Evolutionary conservation across 768 basidiomycete species (phyloP), one percentile per base, ranked within the genome.

Genomic region (Ramaria sp.): DNA sequence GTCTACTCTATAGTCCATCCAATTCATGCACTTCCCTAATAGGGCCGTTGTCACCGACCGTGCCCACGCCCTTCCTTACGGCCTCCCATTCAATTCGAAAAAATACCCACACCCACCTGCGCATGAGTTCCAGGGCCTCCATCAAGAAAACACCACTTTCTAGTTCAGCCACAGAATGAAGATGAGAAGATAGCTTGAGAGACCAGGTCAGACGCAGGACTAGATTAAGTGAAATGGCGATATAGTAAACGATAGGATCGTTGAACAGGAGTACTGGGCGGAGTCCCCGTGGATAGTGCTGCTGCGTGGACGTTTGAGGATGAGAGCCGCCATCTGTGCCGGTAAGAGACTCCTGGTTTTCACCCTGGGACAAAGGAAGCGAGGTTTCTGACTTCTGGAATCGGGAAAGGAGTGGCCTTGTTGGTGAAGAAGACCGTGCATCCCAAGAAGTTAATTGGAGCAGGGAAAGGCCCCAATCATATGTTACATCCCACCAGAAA

Each of bases 61-160:
- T 57, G n/a, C 58, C 64, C 19, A 59, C 63, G 37, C 71, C 69
- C 64, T 73, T 75, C 70, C 81, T 90, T 51, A 91, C 81, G 9
- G 84, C 78, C 71, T 98, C 95, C 96, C 95, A 99, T 71, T 99
- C 96, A 42, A 98, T 82, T 38, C 96, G 82, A 60, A 98, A 70
- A 70, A 96, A 98, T 27, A 96, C 92, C 96, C 96, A 99, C 74
- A 97, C 79, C 96, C 96, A 99, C 63, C 96, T 72, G 61, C 96
- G 76, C 37, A 91, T 66, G 31, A 99, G 71, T 71, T 98, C 96
- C 33, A 93, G 82, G 43, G 88, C 77, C 70, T 99, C 93, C 53
- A 98, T 79, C 76, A 86, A 81, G 71, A 98, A 96, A 42, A 95
- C 89, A 19, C 86, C 77, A 17, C 79, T 72, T 63, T 86, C 88